phyloP scores from a whole-genome alignment of 768 basidiomycete genomes.

The Rhodotorula diobovata region DNA sequence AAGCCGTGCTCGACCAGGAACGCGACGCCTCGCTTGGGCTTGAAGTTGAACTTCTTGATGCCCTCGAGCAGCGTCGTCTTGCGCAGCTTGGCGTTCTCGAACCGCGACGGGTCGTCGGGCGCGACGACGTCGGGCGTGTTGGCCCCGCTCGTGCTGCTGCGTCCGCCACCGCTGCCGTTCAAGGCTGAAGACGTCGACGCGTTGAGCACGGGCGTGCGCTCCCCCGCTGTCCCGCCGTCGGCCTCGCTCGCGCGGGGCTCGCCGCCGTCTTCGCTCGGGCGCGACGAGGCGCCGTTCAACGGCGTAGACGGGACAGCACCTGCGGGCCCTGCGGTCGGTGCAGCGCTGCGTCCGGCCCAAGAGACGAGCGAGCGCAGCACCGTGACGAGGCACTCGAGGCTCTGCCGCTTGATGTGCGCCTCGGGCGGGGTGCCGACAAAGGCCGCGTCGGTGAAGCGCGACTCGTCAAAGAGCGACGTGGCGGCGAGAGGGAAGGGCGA shows the following conservation, averaged over 20 bases:
- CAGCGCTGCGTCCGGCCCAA: slow-evolving; percentile 57
- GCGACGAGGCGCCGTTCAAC: slow-evolving; percentile 8
- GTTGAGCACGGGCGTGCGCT: not conserved
- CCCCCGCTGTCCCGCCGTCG: slow-evolving; percentile 19
- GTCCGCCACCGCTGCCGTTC: not conserved
- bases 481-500: slow-evolving; percentile 53
- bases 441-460: slow-evolving; percentile 39
- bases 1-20: slow-evolving; percentile 85
- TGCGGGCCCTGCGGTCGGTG: slow-evolving; percentile 11
- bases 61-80: slow-evolving; percentile 93
- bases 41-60: slow-evolving; percentile 95
- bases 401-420: slow-evolving; percentile 75
- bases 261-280: slow-evolving; percentile 17
- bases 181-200: too few species aligned
- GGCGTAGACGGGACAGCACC: slow-evolving; percentile 23
- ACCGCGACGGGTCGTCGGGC: slow-evolving; percentile 81
- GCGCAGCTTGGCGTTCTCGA: slow-evolving; percentile 92
- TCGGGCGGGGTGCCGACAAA: slow-evolving; percentile 53
- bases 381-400: slow-evolving; percentile 87
- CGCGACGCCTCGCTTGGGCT: slow-evolving; percentile 90
- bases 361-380: slow-evolving; percentile 82
- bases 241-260: not conserved
- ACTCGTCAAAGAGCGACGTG: slow-evolving; percentile 61
- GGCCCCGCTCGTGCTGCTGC: slow-evolving; percentile 50
- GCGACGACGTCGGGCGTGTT: slow-evolving; percentile 63